Evolutionary conservation across 768 basidiomycete genomes (phyloP).

Genomic region (Rhizopogon rudus): DNA sequence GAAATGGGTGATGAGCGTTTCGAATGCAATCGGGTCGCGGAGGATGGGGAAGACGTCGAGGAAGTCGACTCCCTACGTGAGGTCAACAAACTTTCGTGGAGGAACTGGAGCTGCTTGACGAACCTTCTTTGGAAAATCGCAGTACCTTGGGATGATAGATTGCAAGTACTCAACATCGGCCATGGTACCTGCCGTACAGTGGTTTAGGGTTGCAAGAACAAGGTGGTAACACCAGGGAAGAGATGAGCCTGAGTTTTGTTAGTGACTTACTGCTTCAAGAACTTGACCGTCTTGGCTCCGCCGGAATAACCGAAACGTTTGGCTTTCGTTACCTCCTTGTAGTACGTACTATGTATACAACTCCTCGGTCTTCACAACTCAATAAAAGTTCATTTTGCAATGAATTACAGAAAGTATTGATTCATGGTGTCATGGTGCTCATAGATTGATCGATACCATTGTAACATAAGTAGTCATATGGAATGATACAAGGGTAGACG

Average conservation of each 20-base stretch:
- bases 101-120: conserved; percentile 5
- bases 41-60: conserved; percentile 95
- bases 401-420: neutral
- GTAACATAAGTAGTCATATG: conserved; percentile 30
- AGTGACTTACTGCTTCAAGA: too few species aligned
- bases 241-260: too few species aligned
- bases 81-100: neutral
- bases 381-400: too few species aligned
- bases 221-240: neutral
- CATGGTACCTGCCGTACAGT: conserved; percentile 37
- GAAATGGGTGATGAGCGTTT: conserved; percentile 87
- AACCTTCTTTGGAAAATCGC: conserved; percentile 91
- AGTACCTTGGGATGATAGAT: conserved; percentile 52
- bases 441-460: conserved; percentile 35
- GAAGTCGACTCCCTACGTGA: conserved; percentile 77
- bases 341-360: too few species aligned
- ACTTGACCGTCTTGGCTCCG: too few species aligned
- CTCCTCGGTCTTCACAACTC: too few species aligned
- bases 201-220: neutral
- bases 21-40: conserved; percentile 79
- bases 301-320: too few species aligned
- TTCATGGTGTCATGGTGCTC: conserved; percentile 19
- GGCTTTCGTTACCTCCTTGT: too few species aligned
- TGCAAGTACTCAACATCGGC: conserved; percentile 73
- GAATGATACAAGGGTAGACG: conserved; percentile 32